phyloP scores from a whole-genome alignment of 768 basidiomycete species.

The Cantharellus anzutake region DNA sequence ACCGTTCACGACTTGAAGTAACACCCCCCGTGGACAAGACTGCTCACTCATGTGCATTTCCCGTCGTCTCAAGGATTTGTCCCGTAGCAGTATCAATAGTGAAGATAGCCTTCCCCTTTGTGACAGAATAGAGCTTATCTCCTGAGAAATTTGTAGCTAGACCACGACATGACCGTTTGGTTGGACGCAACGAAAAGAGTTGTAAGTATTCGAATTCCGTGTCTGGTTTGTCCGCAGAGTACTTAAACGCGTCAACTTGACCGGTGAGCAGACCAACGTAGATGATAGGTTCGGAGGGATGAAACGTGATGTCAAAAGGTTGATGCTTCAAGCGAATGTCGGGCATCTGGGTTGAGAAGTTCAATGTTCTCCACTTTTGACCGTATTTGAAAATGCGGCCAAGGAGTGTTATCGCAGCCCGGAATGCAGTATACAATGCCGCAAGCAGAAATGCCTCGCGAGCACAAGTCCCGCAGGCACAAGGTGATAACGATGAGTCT shows the following conservation, averaged over 20 bases:
- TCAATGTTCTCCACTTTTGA: too few relatives aligned
- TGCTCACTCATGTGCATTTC: constrained; percentile 49
- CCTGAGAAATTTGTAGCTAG: constrained; percentile 53
- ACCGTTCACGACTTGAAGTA: not conserved
- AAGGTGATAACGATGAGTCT: too few relatives aligned
- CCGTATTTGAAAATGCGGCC: too few relatives aligned
- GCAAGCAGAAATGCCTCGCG: too few relatives aligned
- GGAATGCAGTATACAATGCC: too few relatives aligned
- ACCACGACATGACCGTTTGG: constrained; percentile 68
- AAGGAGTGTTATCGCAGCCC: too few relatives aligned
- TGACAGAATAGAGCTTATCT: constrained; percentile 48
- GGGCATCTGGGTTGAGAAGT: constrained; percentile 20
- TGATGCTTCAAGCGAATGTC: constrained; percentile 57
- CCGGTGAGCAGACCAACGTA: constrained; percentile 70
- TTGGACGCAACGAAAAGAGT: constrained; percentile 47
- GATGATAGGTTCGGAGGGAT: constrained; percentile 50
- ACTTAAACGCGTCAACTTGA: constrained; percentile 61
- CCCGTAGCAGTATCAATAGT: constrained; percentile 49
- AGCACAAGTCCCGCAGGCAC: too few relatives aligned
- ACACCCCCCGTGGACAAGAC: not conserved
- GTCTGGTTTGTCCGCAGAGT: constrained; percentile 40
- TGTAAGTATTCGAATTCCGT: constrained; percentile 22
- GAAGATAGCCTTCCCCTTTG: constrained; percentile 60
- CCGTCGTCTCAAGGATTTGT: constrained; percentile 26
- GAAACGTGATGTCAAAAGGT: constrained; percentile 80